Base-by-base conservation (phyloP, 345 rosid genomes). In the Lenwebbia sp. region DNA sequence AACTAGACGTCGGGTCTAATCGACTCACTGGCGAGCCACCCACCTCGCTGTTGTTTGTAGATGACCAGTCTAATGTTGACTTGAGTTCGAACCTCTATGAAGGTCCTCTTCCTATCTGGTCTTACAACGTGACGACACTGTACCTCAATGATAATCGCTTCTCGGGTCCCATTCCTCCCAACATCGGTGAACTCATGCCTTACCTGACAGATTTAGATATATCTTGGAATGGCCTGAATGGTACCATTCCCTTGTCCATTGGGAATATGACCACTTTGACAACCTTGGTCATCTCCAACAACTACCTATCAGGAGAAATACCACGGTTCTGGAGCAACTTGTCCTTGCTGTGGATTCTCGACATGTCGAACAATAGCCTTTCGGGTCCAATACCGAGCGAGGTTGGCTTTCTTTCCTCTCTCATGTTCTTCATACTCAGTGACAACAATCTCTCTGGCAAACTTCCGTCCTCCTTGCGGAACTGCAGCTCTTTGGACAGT, bases 351-450 rank as follows among this genome's bases (percentile, higher is more conserved):
- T 37, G 21, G 21, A 37, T 70, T 70, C 78, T 70, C 6, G 78
- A 70, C 78, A 70, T 70, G 78, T 19, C 26, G 23, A 70, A 70
- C 25, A 70, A 70, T 9, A 8, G 78, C 78, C 78, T 70, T 33
- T 70, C 0, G 7, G 26, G 78, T 2, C 88, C 84, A 54, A 90
- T 91, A 51, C 93, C 93, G 3, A 70, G 78, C 0, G 78, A 70
- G 78, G 47, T 70, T 0, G 1, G 78, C 26, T 70, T 37, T 33
- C 78, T 70, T 70, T 70, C 78, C 78, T 70, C 47, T 37, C 78
- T 70, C 47, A 0, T 0, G 78, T 33, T 70, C 78, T 0, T 70
- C 47, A 19, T 70, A 19, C 47, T 70, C 0, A 37, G 47, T 4
- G 40, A 70, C 25, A 70, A 70, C 78, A 33, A 70, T 33, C 78